phyloP scores from a whole-genome alignment of 805 yeast genomes.

The Barnettozyma vustinii region DNA sequence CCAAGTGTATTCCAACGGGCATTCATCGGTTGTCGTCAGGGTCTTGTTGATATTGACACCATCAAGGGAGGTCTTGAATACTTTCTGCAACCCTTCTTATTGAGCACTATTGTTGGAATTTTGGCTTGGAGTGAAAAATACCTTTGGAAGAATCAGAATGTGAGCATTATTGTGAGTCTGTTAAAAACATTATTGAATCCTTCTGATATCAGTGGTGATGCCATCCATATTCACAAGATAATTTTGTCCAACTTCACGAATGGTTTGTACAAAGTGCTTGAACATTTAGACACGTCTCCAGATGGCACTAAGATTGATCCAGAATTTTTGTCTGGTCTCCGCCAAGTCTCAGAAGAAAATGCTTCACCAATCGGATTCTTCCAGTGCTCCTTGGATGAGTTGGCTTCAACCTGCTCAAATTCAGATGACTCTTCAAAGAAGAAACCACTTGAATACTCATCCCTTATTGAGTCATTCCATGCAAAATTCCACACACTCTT shows the following conservation, averaged over 20 bases:
- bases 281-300: slow-evolving; percentile 3
- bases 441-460: background rate
- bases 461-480: slow-evolving; percentile 16
- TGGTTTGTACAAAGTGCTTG: slow-evolving; percentile 12
- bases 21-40: slow-evolving; percentile 50
- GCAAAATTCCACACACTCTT: slow-evolving; percentile 16
- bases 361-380: slow-evolving; percentile 5
- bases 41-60: slow-evolving; percentile 51
- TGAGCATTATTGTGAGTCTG: slow-evolving; percentile 32
- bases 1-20: slow-evolving; percentile 76
- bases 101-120: slow-evolving; percentile 50
- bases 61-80: slow-evolving; percentile 80
- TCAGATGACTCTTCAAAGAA: background rate
- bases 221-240: slow-evolving; percentile 37
- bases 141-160: slow-evolving; percentile 29
- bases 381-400: slow-evolving; percentile 1
- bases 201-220: slow-evolving; percentile 39
- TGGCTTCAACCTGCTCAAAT: background rate
- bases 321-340: slow-evolving; percentile 11
- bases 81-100: slow-evolving; percentile 73
- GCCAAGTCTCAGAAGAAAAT: slow-evolving; percentile 8
- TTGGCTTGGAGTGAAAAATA: slow-evolving; percentile 43
- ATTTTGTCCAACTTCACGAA: slow-evolving; percentile 27
- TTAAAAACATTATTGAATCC: slow-evolving; percentile 39
- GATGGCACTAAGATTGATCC: slow-evolving; percentile 16